Evolutionary conservation across 1,139 yeast genomes (phyloP), one percentile per base, ranked within the genome.

Genomic region (Lodderomyces orthopsilosis): DNA sequence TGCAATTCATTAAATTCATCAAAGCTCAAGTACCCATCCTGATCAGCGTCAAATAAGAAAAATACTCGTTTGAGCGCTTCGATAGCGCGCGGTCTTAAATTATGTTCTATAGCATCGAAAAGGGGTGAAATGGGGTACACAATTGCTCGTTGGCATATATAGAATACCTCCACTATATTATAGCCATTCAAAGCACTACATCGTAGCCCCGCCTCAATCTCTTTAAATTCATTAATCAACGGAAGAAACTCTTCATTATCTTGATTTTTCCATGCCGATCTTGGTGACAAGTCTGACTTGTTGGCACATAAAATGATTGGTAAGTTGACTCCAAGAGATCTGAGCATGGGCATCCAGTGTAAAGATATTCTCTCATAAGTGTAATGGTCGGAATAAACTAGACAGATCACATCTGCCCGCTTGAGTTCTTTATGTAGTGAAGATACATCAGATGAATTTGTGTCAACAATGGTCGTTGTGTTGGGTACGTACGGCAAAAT

Each of bases 61-160:
- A 93, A 93, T 4, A 93, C 81, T 46, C 98, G 68, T 48, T 80
- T 79, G 43, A 93, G 68, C 0, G 98, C 98, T 1, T 75, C 72
- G 0, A 81, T 71, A 0, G 95, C 91, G 3, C 83, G 74, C 0
- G 90, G 90, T 56, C 91, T 93, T 51, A 93, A 65, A 41, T 73
- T 77, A 0, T 94, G 93, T 49, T 85, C 91, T 54, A 90, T 89
- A n/a, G 96, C 83, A 61, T 93, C 98, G 57, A 85, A 93, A 18
- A 93, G 63, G 0, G 98, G 98, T 0, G 97, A 83, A n/a, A 93
- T 76, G 0, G 98, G 98, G 59, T 87, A 91, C 0, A 93, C 85
- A 0, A 91, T 88, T 0, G 98, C 91, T 44, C 97, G 65, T 61
- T 90, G 96, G 56, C 98, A 93, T 22, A 93, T 66, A 60, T 93